Base-by-base conservation (phyloP, 257 asterid genomes). In the Forsythia suspensa region DNA sequence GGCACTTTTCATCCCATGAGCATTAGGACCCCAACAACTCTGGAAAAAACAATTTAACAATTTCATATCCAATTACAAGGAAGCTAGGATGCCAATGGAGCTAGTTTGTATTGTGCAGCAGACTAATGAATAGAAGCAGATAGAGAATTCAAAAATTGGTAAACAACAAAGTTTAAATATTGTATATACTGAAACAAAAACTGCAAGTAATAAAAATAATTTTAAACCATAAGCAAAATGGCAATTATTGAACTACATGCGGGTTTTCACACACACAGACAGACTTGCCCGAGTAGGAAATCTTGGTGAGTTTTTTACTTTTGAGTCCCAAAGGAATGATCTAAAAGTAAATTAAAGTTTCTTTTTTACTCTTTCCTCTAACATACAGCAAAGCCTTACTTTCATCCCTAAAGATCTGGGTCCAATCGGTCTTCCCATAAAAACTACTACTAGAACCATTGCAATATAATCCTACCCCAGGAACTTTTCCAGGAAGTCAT, bases 1-100 rank as follows among this genome's bases (percentile, higher is more conserved):
- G 68, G 84, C 91, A 88, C 97, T 90, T 86, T 95, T 95, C 95
- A 90, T 87, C 84, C 97, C 97, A 82, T 89, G 92, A 46, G 89
- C 92, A 84, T 84, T 82, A 75, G 94, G 93, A 68, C 96, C 96
- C 89, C 97, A 85, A 83, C 91, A 91, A 85, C 81, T 86, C 98
- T 95, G 92, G 66, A 80, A 38, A 42, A 83, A 40, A 21, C 59
- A 42, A 59, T 44, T 13, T 75, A 72, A 69, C 21, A 55, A 63
- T 13, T 79, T 69, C 46, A 75, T 20, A 67, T 46, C 39, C 43
- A 18, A 48, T 48, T 71, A 75, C 38, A 68, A 41, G 44, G 55
- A 51, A 79, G 24, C 66, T 24, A 78, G 76, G 21, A 24, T 52
- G 48, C 41, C 69, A 44, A 52, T 37, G 37, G 71, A 43, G 73